Evolutionary conservation across 495 filamentous ascomycete genomes (phyloP).

Genomic region (Penicillium riverlandense): DNA sequence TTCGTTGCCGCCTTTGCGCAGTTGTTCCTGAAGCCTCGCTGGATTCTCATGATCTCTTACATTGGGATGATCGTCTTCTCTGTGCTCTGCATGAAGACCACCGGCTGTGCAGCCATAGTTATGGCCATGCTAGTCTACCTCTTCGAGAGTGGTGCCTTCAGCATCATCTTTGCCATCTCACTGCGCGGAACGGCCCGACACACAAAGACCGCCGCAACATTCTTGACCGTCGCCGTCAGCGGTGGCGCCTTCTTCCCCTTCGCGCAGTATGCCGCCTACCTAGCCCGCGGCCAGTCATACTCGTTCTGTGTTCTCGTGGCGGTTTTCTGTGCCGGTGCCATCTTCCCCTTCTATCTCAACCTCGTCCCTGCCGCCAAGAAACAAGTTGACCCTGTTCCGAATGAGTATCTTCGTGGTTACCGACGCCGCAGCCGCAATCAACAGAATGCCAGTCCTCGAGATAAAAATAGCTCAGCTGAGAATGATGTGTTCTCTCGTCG

Average conservation of each 20-base stretch:
- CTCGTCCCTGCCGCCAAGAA: slow-evolving; percentile 47
- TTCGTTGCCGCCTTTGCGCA: slow-evolving; percentile 52
- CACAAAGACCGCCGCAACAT: slow-evolving; percentile 50
- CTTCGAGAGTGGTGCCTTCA: slow-evolving; percentile 56
- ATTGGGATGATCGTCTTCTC: slow-evolving; percentile 48
- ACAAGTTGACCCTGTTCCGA: slow-evolving; percentile 52
- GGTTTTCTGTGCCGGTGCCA: slow-evolving; percentile 45
- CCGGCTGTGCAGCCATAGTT: slow-evolving; percentile 36
- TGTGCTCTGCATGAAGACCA: slow-evolving; percentile 46
- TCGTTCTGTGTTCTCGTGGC: slow-evolving; percentile 53
- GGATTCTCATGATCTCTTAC: slow-evolving; percentile 52
- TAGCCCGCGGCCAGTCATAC: slow-evolving; percentile 33
- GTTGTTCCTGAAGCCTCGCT: slow-evolving; percentile 53
- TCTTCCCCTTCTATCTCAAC: slow-evolving; percentile 58
- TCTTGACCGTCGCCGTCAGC: slow-evolving; percentile 48
- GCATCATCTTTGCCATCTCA: slow-evolving; percentile 53
- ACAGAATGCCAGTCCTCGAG: slow-evolving; percentile 14
- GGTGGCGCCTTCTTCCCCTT: slow-evolving; percentile 53
- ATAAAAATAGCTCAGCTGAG: slow-evolving; percentile 26
- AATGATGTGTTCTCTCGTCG: slow-evolving; percentile 34
- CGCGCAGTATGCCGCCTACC: slow-evolving; percentile 40
- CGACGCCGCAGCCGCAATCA: slow-evolving; percentile 18
- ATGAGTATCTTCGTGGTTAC: slow-evolving; percentile 35
- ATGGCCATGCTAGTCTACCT: slow-evolving; percentile 52
- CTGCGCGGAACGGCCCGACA: slow-evolving; percentile 53